Evolutionary conservation across 1,284 basidiomycete species (phyloP), one percentile per base, ranked within the genome.

Genomic region (Malassezia restricta): DNA sequence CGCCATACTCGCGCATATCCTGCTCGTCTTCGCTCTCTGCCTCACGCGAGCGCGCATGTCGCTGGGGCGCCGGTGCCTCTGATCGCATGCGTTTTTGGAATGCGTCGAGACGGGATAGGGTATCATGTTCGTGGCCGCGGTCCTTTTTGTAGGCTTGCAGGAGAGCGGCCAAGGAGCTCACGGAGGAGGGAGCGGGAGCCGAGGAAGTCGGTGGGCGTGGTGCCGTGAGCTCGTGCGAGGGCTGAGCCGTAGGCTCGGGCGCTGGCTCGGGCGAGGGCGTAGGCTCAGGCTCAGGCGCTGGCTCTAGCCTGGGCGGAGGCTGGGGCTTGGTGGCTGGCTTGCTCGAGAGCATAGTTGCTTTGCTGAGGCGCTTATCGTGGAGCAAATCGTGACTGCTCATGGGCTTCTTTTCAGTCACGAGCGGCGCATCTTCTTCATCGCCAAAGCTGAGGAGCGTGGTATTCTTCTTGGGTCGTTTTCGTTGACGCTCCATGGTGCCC

Each of bases 301-400:
- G n/a, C n/a, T n/a, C n/a, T n/a, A n/a, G n/a, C n/a, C n/a, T n/a
- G n/a, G n/a, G n/a, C n/a, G n/a, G n/a, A n/a, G n/a, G n/a, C n/a
- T n/a, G n/a, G 20, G 20, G 20, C 2, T 2, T 4, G 20, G 20
- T 24, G 20, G 20, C 20, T 24, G 20, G 4, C 20, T 24, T 24
- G 20, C 20, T 24, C 20, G 20, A 4, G 20, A 2, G 20, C 20
- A 24, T 24, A 4, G 31, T 9, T 30, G 58, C 41, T 44, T 61
- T 63, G 27, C 61, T 55, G 6, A 65, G 58, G 43, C 46, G 56
- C 45, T 54, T 61, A 38, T 68, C 66, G 24, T 65, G 54, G 6
- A 72, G 47, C 27, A 72, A 39, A 40, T 72, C 68, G 38, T 71
- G 66, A 39, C 63, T 66, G 53, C 68, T 71, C 38, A 66, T 71